phyloP scores from a whole-genome alignment of 208 protist genomes.

The Trichomonas tenax region DNA sequence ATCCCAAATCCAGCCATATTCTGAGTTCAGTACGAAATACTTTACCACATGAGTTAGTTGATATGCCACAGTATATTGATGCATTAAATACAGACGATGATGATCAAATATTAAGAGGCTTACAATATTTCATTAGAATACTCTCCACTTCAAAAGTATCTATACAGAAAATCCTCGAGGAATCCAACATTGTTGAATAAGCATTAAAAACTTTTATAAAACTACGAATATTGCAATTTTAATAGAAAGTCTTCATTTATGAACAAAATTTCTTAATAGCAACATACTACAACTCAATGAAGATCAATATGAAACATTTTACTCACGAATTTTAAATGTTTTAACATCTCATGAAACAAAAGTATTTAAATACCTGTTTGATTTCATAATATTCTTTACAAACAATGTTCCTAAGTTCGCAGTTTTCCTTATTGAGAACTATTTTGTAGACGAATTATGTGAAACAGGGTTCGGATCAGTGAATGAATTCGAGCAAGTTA shows the following conservation, averaged over 20 bases:
- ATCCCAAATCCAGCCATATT: too few relatives aligned
- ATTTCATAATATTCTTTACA: not conserved
- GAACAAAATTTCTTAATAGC: not conserved
- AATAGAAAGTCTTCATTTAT: not conserved
- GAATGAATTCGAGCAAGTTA: not conserved
- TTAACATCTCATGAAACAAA: not conserved
- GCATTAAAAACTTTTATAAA: not conserved
- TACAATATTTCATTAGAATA: not conserved
- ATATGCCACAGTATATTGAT: not conserved
- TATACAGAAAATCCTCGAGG: not conserved
- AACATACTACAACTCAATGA: not conserved
- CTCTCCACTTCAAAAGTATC: not conserved
- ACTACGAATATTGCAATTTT: not conserved
- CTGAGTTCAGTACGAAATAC: not conserved
- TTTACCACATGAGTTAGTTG: not conserved
- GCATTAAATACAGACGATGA: not conserved
- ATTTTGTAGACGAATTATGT: not conserved
- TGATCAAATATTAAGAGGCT: not conserved
- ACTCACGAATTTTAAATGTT: not conserved
- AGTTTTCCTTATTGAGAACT: not conserved
- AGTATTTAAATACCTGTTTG: not conserved
- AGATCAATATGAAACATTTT: not conserved
- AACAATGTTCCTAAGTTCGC: not conserved
- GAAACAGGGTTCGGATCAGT: not conserved
- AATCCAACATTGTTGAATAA: not conserved